Base-by-base conservation (phyloP, 768 basidiomycete genomes). In the Suillus spraguei region DNA sequence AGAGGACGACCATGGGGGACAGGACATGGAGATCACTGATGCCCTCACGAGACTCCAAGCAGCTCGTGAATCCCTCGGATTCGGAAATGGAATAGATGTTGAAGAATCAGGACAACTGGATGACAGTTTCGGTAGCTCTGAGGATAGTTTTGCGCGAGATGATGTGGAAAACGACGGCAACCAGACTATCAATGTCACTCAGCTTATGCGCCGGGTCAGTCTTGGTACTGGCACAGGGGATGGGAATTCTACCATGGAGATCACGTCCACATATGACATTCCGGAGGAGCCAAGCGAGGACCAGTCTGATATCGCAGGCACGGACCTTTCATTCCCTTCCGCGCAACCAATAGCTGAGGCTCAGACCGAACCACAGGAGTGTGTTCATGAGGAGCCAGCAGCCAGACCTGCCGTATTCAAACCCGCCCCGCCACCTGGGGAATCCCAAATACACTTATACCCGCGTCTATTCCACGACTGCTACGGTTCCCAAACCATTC, bases 111-210 rank as follows among this genome's bases (percentile, higher is more conserved):
- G 63, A 61, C 66, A 60, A 14, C 63, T 62, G 28, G 73, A 77
- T 8, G 64, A 70, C 67, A 78, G 78, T 46, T 81, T 82, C 65
- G 75, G 74, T 28, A 79, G 79, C 62, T 78, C 77, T 4, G 77
- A 81, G 59, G 83, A 86, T 55, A 83, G 81, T 53, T 84, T 83
- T 62, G 77, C 81, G 58, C 72, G 69, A 4, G 76, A 79, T 22
- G 76, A 77, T 58, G 70, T 72, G 52, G 65, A 60, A 61, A 56
- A 63, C 42, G 66, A 50, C 24, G 83, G 79, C 38, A 83, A 92
- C 65, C 82, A 80, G 60, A 93, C 91, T 2, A 68, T 92, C 58
- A 92, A 92, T 68, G 73, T 91, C 44, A 92, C 86, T 62, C 81
- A 79, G 67, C 78, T 87, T 36, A 74, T 87, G 74, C 68, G 65